Evolutionary conservation across 331 rosid species (phyloP), one percentile per base, ranked within the genome.

Genomic region (Rhamnella rubrinervis): DNA sequence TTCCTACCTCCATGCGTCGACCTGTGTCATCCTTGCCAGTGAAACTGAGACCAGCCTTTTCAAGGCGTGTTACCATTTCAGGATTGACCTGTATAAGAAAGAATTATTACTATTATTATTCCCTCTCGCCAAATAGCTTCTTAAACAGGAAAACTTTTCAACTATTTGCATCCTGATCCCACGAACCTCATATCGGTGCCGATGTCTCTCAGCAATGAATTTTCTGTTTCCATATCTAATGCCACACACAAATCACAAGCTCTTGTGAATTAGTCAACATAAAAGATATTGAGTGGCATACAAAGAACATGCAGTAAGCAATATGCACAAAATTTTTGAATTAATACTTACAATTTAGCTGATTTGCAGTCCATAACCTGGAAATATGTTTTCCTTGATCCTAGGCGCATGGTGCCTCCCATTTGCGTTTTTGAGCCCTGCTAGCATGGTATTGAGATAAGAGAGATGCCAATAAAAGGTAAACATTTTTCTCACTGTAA

Each of bases 401-500:
- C 87, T 64, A 83, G 77, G 49, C 87, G 81, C 87, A 83, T 83
- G 39, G 87, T 83, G 14, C 79, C 87, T 37, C 87, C 87, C 87
- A 83, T 79, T 23, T 79, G 87, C 28, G 87, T 83, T 72, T 68
- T 83, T 2, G 87, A 83, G 50, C 83, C 87, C 87, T 83, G 71
- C 19, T 60, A 50, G 20, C 23, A 63, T 16, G 38, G 46, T 37
- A 53, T 55, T 49, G 65, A 62, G 21, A 66, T 73, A 19, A 78
- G 71, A 59, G 58, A 64, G 55, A 72, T 38, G 58, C 53, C 6
- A 66, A 60, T 51, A 28, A 20, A 39, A 47, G 47, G 55, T 38
- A 19, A 12, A 15, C 51, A 20, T 40, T 41, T 31, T 59, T 21
- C 49, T 63, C 49, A 65, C 35, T 12, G 18, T 39, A 21, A 59